Percentiles rank a stretch among this genome's conserved stretches.
phyloP scores from a whole-genome alignment of 2,329 filamentous ascomycete species.

The Aspergillus sclerotialis region DNA sequence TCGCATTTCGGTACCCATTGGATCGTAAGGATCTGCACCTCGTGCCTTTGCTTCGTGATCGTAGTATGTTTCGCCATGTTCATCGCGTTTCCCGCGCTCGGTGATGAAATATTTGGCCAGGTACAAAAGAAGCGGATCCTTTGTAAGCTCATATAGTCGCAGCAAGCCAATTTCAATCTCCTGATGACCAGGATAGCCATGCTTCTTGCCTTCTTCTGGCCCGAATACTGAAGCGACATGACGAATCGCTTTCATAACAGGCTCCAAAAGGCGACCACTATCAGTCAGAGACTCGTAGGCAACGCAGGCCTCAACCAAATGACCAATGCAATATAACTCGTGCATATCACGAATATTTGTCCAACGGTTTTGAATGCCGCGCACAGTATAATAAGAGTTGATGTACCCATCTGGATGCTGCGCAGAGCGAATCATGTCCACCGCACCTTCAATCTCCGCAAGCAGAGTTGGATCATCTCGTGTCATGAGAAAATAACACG shows the following conservation, averaged over 20 bases:
- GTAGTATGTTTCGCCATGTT: slow-evolving; percentile 47
- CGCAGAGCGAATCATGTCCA: slow-evolving; percentile 50
- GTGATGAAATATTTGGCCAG: slow-evolving; percentile 52
- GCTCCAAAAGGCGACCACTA: slow-evolving; percentile 46
- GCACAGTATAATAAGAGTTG: slow-evolving; percentile 57
- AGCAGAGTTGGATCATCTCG: slow-evolving; percentile 42
- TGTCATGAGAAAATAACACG: slow-evolving; percentile 48
- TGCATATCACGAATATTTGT: slow-evolving; percentile 56
- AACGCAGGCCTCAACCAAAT: slow-evolving; percentile 55
- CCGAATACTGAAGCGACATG: slow-evolving; percentile 49
- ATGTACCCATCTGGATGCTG: slow-evolving; percentile 57
- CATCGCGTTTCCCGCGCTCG: slow-evolving; percentile 49
- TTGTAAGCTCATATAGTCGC: slow-evolving; percentile 38
- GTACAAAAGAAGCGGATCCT: slow-evolving; percentile 31
- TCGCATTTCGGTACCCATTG: background rate
- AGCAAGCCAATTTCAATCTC: slow-evolving; percentile 48
- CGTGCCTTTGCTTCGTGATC: slow-evolving; percentile 47
- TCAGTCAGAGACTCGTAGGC: slow-evolving; percentile 49
- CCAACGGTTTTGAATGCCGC: slow-evolving; percentile 50
- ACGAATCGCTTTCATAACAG: slow-evolving; percentile 49
- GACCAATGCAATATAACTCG: slow-evolving; percentile 50
- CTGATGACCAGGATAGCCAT: slow-evolving; percentile 56
- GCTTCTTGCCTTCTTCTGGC: slow-evolving; percentile 41
- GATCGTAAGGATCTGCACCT: slow-evolving; percentile 17
- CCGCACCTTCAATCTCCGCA: slow-evolving; percentile 48